Conservation (phyloP, 2,329 filamentous ascomycete species). For the Claviceps spartinae region DNA sequence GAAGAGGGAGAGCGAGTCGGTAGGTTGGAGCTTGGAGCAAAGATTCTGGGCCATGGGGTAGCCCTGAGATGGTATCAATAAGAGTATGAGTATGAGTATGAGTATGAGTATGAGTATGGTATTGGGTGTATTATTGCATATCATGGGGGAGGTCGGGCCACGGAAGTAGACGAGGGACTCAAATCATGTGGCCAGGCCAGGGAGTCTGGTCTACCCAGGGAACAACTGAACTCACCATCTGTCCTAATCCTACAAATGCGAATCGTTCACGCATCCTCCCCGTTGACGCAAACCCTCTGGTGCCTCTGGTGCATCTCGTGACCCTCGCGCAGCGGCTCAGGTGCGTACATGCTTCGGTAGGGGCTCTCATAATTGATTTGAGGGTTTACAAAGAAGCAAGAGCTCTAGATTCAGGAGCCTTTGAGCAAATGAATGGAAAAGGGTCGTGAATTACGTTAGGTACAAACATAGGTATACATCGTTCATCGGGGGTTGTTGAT, state of each 20-base stretch:
- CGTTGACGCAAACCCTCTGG: constrained; percentile 38
- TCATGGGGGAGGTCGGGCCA: too few relatives aligned
- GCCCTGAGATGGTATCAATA: constrained; percentile 24
- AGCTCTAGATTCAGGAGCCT: too few relatives aligned
- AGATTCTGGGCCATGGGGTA: constrained; percentile 52
- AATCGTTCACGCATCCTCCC: constrained; percentile 35
- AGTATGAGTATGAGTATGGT: too few relatives aligned
- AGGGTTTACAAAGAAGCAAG: background rate
- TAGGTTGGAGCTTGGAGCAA: constrained; percentile 38
- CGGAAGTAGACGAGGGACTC: background rate
- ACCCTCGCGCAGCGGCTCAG: too few relatives aligned
- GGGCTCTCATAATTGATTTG: constrained; percentile 9
- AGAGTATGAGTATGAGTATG: too few relatives aligned
- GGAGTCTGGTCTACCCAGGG: too few relatives aligned
- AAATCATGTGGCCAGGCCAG: background rate
- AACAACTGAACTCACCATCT: constrained; percentile 36
- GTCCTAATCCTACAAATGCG: constrained; percentile 46
- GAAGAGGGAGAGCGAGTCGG: constrained; percentile 38
- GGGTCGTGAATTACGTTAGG: too few relatives aligned
- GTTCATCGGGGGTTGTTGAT: too few relatives aligned
- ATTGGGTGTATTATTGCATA: too few relatives aligned
- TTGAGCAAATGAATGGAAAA: too few relatives aligned
- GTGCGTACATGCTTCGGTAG: constrained; percentile 8
- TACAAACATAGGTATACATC: too few relatives aligned
- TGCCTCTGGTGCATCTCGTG: constrained; percentile 6